phyloP scores from a whole-genome alignment of 1,139 yeast genomes.

The Lodderomyces metapsilosis region DNA sequence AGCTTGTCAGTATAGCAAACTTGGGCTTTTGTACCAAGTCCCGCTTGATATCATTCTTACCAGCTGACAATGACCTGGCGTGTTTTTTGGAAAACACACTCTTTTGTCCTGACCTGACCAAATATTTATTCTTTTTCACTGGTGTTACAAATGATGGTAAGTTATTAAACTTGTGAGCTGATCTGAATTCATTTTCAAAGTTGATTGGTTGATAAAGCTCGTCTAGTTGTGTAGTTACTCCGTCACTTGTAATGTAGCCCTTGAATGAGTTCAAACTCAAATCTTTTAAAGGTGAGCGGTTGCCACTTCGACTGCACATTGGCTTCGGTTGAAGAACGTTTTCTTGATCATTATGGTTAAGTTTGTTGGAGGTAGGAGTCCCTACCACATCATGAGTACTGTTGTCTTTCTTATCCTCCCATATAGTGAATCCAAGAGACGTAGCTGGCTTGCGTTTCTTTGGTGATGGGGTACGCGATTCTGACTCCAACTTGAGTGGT shows the following conservation, averaged over 20 bases:
- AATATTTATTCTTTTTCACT: constrained; percentile 27
- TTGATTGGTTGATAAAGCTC: constrained; percentile 35
- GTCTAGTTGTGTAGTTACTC: constrained; percentile 20
- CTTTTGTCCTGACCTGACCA: constrained; percentile 21
- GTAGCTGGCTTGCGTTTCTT: constrained; percentile 14
- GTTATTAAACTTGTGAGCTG: constrained; percentile 33
- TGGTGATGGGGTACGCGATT: constrained; percentile 15
- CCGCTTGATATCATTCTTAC: constrained; percentile 37
- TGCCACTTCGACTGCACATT: constrained; percentile 1
- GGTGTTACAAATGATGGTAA: constrained; percentile 39
- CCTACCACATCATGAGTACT: constrained; percentile 13
- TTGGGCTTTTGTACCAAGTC: constrained; percentile 32
- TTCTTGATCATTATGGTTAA: constrained; percentile 41
- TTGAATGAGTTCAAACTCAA: constrained; percentile 34
- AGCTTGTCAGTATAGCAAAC: constrained; percentile 15
- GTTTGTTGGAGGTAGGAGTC: constrained; percentile 19
- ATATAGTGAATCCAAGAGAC: constrained; percentile 34
- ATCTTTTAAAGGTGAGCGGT: constrained; percentile 33
- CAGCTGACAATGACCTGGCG: constrained; percentile 39
- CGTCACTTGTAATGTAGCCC: constrained; percentile 26
- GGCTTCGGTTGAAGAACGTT: constrained; percentile 43
- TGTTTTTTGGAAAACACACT: constrained; percentile 22
- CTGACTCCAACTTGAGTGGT: not conserved
- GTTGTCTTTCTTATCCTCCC: constrained; percentile 29
- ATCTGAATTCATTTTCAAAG: constrained; percentile 32